phyloP scores from a whole-genome alignment of 2,329 filamentous ascomycete species.

The Paraphaeosphaeria sporulosa region DNA sequence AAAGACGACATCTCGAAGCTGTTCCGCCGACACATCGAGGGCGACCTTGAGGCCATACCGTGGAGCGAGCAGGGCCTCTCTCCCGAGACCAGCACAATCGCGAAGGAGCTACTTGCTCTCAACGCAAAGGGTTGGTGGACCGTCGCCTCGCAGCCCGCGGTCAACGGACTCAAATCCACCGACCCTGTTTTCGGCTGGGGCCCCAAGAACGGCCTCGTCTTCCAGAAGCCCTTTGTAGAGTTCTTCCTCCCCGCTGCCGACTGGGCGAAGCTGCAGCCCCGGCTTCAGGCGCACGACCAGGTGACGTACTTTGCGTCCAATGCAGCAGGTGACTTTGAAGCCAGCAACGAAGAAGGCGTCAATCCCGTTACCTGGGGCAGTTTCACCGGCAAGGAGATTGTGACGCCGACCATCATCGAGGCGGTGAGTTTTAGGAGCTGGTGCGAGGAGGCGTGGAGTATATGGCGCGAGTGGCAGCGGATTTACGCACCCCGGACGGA shows the following conservation, averaged over 20 bases:
- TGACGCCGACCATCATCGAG: constrained; percentile 96
- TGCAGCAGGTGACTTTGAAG: constrained; percentile 76
- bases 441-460: constrained; percentile 94
- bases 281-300: constrained; percentile 70
- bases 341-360: constrained; percentile 71
- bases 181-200: constrained; percentile 92
- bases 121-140: constrained; percentile 95
- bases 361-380: constrained; percentile 98
- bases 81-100: constrained; percentile 84
- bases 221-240: constrained; percentile 98
- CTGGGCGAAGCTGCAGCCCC: constrained; percentile 71
- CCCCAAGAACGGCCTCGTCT: constrained; percentile 89
- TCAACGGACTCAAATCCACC: constrained; percentile 81
- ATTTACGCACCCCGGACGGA: constrained; percentile 80
- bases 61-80: constrained; percentile 93
- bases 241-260: constrained; percentile 83
- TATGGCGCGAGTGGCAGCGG: constrained; percentile 92
- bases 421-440: constrained; percentile 92
- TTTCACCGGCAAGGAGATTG: constrained; percentile 93
- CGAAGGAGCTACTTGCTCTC: constrained; percentile 74
- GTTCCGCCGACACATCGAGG: constrained; percentile 82
- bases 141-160: constrained; percentile 91
- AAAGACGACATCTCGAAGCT: constrained; percentile 76
- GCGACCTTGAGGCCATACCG: constrained; percentile 81
- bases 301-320: constrained; percentile 92